Evolutionary conservation across 352 stramenopile genomes (phyloP).

Genomic region (Phytophthora citricola): DNA sequence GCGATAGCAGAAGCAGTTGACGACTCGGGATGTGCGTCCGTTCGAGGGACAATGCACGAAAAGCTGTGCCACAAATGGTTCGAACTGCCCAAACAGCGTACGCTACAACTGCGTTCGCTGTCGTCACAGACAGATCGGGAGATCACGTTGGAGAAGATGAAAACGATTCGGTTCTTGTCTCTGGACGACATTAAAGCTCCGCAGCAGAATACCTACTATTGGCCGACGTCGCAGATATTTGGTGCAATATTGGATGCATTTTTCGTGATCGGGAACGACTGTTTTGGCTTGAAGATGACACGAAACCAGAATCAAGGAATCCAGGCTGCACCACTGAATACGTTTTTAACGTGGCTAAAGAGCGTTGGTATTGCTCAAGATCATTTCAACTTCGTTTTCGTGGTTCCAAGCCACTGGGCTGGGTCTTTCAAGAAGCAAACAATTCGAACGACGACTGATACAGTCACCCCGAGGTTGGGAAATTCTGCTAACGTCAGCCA

Average conservation of each 20-base stretch:
- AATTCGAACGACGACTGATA: too few species aligned
- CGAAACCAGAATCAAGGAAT: conserved; percentile 5
- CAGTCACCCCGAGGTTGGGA: too few species aligned
- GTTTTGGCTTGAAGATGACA: conserved; percentile 11
- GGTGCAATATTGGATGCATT: conserved; percentile 13
- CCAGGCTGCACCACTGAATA: conserved; percentile 7
- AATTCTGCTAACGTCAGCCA: too few species aligned
- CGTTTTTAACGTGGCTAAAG: conserved; percentile 10
- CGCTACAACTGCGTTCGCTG: too few species aligned
- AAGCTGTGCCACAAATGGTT: conserved; percentile 28
- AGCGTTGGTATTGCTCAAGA: too few species aligned
- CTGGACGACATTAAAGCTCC: neutral
- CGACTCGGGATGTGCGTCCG: conserved; percentile 8
- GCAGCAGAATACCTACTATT: neutral
- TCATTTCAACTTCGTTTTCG: too few species aligned
- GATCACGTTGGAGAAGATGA: neutral
- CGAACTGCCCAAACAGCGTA: too few species aligned
- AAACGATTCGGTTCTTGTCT: neutral
- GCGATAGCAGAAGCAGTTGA: conserved; percentile 11
- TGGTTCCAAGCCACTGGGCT: too few species aligned
- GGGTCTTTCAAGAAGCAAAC: too few species aligned
- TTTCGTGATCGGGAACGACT: neutral
- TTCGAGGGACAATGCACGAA: conserved; percentile 21
- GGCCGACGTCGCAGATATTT: conserved; percentile 6
- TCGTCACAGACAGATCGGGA: too few species aligned